Conservation (phyloP, 331 rosid genomes). For the Prunus yedoensis region DNA sequence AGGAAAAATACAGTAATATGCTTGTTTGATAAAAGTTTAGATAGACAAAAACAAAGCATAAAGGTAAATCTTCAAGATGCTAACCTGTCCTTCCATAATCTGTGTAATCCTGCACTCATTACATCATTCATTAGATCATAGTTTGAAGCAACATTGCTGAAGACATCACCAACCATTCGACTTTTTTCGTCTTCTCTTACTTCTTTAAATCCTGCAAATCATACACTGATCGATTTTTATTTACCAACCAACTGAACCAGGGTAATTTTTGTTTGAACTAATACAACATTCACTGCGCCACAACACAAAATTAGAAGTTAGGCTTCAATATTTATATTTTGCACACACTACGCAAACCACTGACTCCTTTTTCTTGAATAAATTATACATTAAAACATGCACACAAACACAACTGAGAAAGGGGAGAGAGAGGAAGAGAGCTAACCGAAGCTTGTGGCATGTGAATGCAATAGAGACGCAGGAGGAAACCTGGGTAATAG, state of each 20-base stretch:
- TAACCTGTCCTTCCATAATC: slow-evolving; percentile 97
- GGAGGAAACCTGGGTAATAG: slow-evolving; percentile 55
- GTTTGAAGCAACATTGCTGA: slow-evolving; percentile 80
- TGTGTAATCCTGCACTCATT: slow-evolving; percentile 91
- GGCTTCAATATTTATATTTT: background rate
- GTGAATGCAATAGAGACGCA: slow-evolving; percentile 64
- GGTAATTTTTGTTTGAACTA: background rate
- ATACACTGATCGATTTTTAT: slow-evolving; percentile 4
- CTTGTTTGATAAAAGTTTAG: background rate
- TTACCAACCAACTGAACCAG: slow-evolving; percentile 1
- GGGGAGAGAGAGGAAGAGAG: slow-evolving; percentile 7
- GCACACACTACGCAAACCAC: background rate
- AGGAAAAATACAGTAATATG: slow-evolving; percentile 9
- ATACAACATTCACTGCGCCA: background rate
- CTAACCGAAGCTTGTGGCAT: slow-evolving; percentile 95
- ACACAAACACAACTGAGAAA: background rate
- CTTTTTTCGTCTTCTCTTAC: slow-evolving; percentile 92
- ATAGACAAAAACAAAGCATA: background rate
- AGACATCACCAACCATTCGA: slow-evolving; percentile 79
- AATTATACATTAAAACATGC: background rate
- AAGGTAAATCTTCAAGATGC: background rate
- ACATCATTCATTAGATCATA: slow-evolving; percentile 90
- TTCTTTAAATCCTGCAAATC: slow-evolving; percentile 69
- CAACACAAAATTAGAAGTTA: background rate
- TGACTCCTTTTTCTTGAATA: background rate